Evolutionary conservation across 257 asterid genomes (phyloP).

Genomic region (Avicennia marina): DNA sequence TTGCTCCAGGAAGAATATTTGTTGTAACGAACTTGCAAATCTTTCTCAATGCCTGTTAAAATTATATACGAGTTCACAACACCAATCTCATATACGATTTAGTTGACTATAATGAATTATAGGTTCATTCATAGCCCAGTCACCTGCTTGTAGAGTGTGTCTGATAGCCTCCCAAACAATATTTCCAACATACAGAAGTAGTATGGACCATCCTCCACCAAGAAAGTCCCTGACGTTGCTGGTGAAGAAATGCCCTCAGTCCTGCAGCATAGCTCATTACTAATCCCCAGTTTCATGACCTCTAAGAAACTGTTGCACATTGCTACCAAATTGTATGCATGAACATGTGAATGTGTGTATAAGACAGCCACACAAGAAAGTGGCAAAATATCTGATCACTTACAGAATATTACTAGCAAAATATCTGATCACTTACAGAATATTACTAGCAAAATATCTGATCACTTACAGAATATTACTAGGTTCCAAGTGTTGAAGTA

Average conservation of each 20-base stretch:
- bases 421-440: conserved; percentile 60
- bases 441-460: conserved; percentile 31
- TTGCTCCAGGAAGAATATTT: conserved; percentile 98
- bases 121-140: conserved; percentile 19
- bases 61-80: conserved; percentile 21
- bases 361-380: conserved; percentile 10
- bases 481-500: conserved; percentile 96
- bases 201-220: conserved; percentile 93
- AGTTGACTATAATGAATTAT: background rate
- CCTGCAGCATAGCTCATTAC: conserved; percentile 48
- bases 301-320: conserved; percentile 12
- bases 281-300: conserved; percentile 21
- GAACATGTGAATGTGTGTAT: conserved; percentile 10
- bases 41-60: conserved; percentile 76
- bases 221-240: conserved; percentile 82
- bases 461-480: conserved; percentile 89
- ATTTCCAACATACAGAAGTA: conserved; percentile 94
- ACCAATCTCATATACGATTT: conserved; percentile 9
- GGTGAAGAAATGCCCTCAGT: conserved; percentile 74
- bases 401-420: conserved; percentile 74
- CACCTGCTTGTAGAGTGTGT: conserved; percentile 88
- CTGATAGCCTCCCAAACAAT: conserved; percentile 89
- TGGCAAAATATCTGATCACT: conserved; percentile 24
- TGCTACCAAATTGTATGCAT: conserved; percentile 13
- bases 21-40: conserved; percentile 82